These are phyloP conservation scores for Lachancea dasiensis DNA, from an alignment of 805 yeast species.

Conservation along the genomic window DNA sequence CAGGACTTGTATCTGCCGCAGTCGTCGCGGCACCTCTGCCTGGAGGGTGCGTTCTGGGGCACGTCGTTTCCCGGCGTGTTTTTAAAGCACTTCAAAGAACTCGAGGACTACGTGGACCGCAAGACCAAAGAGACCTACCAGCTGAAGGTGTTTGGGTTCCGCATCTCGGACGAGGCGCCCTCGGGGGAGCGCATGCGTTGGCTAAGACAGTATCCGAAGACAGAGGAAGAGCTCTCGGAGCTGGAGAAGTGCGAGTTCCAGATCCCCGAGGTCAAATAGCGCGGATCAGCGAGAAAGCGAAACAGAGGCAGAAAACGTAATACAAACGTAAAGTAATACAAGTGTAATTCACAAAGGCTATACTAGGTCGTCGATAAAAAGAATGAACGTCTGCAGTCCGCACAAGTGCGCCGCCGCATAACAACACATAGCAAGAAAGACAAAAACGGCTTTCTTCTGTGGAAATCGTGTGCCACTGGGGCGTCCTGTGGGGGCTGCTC, in stretches of 20 bases:
- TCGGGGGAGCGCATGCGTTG: conserved; percentile 95
- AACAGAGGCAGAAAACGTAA: too few relatives aligned
- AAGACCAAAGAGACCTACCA: conserved; percentile 51
- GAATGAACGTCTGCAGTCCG: too few relatives aligned
- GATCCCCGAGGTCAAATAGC: conserved; percentile 36
- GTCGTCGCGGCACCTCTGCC: conserved; percentile 75
- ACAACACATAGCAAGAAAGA: too few relatives aligned
- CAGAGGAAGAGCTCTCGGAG: conserved; percentile 56
- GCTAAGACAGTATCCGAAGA: conserved; percentile 74
- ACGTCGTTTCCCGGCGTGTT: conserved; percentile 92
- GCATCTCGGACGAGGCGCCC: conserved; percentile 61
- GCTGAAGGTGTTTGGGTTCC: conserved; percentile 82
- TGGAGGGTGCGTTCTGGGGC: conserved; percentile 97
- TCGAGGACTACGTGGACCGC: conserved; percentile 66
- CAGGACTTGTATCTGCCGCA: conserved; percentile 85
- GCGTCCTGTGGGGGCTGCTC: too few relatives aligned
- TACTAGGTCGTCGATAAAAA: too few relatives aligned
- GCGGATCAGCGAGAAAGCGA: too few relatives aligned
- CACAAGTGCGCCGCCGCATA: too few relatives aligned
- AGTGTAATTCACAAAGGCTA: too few relatives aligned
- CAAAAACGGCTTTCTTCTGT: not conserved
- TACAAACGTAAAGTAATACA: not conserved
- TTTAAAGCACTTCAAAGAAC: conserved; percentile 85
- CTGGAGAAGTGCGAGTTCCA: conserved; percentile 58
- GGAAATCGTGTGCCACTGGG: too few relatives aligned